phyloP scores from a whole-genome alignment of 148 eudicot species.

The Bassia scoparia region DNA sequence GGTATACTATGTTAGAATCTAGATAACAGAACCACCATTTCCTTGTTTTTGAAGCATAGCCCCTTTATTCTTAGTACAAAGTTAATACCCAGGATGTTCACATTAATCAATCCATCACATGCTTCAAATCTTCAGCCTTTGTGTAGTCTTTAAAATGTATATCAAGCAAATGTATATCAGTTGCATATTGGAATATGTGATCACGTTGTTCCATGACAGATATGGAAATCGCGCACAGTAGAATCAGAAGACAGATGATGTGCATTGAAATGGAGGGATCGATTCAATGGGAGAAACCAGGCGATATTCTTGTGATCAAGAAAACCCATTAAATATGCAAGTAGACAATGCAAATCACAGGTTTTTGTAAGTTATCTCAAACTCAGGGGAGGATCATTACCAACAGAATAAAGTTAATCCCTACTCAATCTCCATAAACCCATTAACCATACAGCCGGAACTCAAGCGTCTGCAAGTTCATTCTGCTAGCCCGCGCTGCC shows the following conservation, averaged over 20 bases:
- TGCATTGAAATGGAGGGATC: conserved; percentile 23
- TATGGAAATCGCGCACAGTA: conserved; percentile 39
- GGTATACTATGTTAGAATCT: conserved; percentile 2
- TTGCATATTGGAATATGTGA: neutral
- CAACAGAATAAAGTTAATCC: conserved; percentile 16
- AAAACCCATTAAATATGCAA: conserved; percentile 39
- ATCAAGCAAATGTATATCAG: too few relatives aligned
- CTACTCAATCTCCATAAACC: conserved; percentile 28
- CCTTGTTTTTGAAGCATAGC: conserved; percentile 3
- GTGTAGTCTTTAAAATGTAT: neutral
- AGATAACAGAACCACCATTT: neutral
- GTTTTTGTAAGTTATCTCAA: conserved; percentile 18
- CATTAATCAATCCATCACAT: conserved; percentile 7
- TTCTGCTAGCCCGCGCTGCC: conserved; percentile 43
- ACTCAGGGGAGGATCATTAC: conserved; percentile 15
- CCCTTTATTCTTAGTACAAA: conserved; percentile 10
- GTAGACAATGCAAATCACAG: conserved; percentile 34
- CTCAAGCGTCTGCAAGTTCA: conserved; percentile 31
- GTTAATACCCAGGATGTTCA: neutral
- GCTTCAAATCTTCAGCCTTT: neutral
- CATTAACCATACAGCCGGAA: conserved; percentile 30
- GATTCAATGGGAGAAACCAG: conserved; percentile 27
- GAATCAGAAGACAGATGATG: conserved; percentile 25
- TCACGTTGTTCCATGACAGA: conserved; percentile 30
- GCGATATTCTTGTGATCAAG: conserved; percentile 48